These are phyloP conservation scores for Cadophora gregata DNA, from an alignment of 2,329 filamentous ascomycete species.

Conservation along the genomic window DNA sequence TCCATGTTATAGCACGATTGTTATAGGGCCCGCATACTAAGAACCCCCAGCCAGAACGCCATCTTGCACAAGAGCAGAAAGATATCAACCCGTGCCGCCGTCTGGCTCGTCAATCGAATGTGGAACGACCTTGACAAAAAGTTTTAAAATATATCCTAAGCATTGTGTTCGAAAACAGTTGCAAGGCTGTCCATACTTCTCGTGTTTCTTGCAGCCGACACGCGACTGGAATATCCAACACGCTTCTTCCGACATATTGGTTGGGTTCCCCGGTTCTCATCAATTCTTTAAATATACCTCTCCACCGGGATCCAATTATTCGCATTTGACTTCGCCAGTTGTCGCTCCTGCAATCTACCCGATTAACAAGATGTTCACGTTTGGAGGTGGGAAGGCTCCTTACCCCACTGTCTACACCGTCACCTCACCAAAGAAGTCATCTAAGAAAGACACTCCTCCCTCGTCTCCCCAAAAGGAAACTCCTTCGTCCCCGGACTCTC, in stretches of 20 bases:
- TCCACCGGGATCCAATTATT: constrained; percentile 26
- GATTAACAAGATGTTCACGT: constrained; percentile 38
- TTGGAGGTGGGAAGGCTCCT: constrained; percentile 30
- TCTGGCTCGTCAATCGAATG: constrained; percentile 9
- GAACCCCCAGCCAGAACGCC: constrained; percentile 23
- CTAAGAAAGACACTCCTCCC: constrained; percentile 29
- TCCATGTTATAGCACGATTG: constrained; percentile 26
- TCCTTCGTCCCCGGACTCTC: constrained; percentile 48
- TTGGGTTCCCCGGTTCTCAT: constrained; percentile 28
- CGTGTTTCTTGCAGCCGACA: constrained; percentile 26
- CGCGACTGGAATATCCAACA: constrained; percentile 25
- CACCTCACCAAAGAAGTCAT: constrained; percentile 23
- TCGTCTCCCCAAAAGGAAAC: constrained; percentile 22
- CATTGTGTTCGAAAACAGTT: constrained; percentile 16
- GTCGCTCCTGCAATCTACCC: constrained; percentile 36
- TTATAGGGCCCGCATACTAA: constrained; percentile 19
- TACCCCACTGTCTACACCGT: constrained; percentile 28
- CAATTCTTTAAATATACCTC: constrained; percentile 31
- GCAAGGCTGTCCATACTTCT: constrained; percentile 24
- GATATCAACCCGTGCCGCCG: constrained; percentile 19
- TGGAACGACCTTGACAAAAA: constrained; percentile 7
- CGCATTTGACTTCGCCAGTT: constrained; percentile 25
- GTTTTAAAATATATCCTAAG: constrained; percentile 17
- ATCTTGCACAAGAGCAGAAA: constrained; percentile 15
- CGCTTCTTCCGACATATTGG: constrained; percentile 29